Base-by-base conservation (phyloP, 176 grass and related monocot species). In the Lolium rigidum region DNA sequence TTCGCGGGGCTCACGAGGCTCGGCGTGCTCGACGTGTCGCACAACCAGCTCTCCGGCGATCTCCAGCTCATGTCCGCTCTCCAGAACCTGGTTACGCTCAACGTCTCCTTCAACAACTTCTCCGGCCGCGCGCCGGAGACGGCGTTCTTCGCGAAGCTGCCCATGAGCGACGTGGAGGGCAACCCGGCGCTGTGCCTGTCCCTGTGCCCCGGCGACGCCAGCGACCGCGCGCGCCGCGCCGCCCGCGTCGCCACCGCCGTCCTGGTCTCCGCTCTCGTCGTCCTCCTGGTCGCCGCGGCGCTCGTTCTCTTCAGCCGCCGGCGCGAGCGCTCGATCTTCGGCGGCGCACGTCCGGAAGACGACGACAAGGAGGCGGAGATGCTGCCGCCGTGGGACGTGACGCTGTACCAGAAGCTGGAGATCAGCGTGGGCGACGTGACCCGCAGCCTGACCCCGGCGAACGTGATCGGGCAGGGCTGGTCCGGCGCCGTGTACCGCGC, bases 321-420 rank as follows among this genome's bases (percentile, higher is more conserved):
- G 20, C 61, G 88, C 15, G 64, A 65, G 15, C 51, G 59, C 35
- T 51, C 43, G 10, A 17, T 51, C 10, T 47, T 74, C 24, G 74
- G 72, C 17, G 77, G 83, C 6, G 22, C 82, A 41, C 54, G 74
- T 7, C 24, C 35, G 24, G 88, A 86, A 3, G 90, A 82, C 18
- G 92, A 82, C 18, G 92, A 3, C 31, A 35, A 35, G 31, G 31
- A 88, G 71, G 88, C 84, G 7, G 92, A 94, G 61, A 90, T 98
- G 93, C 25, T 82, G 68, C 93, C 93, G 16, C 95, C 95, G 20
- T 98, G 95, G 93, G 95, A 98, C 60, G 93, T 98, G 43, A 98
- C 93, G n/a, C 89, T 98, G 66, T 95, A 95, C 88, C 95, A 98
- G 85, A 98, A 98, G 91, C 89, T 92, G 43, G 95, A 93, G 62